Conservation (phyloP, 176 grass and related monocot species). For the Ensete ventricosum region DNA sequence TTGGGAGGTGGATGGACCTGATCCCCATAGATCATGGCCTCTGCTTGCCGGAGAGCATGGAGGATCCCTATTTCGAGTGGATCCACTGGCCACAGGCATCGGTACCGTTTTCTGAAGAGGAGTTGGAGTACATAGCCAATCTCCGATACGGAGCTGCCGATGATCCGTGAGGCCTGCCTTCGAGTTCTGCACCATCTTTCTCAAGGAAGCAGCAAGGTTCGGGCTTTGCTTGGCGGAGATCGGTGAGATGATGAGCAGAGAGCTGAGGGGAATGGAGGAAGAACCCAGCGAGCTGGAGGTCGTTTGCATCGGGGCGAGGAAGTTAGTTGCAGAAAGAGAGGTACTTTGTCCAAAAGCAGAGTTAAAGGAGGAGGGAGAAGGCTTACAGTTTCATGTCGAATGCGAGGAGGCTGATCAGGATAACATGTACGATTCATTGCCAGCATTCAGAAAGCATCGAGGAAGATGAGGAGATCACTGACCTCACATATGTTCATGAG, state of each 20-base stretch:
- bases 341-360: conserved; percentile 40
- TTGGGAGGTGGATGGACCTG: conserved; percentile 61
- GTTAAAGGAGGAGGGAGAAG: conserved; percentile 50
- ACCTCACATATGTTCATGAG: conserved; percentile 22
- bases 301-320: conserved; percentile 71
- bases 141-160: conserved; percentile 55
- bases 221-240: conserved; percentile 76
- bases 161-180: conserved; percentile 75
- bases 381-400: conserved; percentile 61
- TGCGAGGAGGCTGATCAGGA: conserved; percentile 27
- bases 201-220: conserved; percentile 64
- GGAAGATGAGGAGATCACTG: conserved; percentile 32
- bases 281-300: conserved; percentile 87
- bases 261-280: conserved; percentile 74
- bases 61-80: conserved; percentile 98
- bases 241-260: conserved; percentile 97
- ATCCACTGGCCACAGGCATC: conserved; percentile 93
- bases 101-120: conserved; percentile 73
- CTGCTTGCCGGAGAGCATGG: conserved; percentile 75
- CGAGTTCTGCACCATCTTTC: conserved; percentile 77
- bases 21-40: conserved; percentile 94
- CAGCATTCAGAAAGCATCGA: conserved; percentile 47
- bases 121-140: conserved; percentile 72
- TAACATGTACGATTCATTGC: not conserved
- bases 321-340: conserved; percentile 48